These are phyloP conservation scores for Dactylonectria estremocensis DNA, from an alignment of 2,329 filamentous ascomycete species.

Conservation along the genomic window DNA sequence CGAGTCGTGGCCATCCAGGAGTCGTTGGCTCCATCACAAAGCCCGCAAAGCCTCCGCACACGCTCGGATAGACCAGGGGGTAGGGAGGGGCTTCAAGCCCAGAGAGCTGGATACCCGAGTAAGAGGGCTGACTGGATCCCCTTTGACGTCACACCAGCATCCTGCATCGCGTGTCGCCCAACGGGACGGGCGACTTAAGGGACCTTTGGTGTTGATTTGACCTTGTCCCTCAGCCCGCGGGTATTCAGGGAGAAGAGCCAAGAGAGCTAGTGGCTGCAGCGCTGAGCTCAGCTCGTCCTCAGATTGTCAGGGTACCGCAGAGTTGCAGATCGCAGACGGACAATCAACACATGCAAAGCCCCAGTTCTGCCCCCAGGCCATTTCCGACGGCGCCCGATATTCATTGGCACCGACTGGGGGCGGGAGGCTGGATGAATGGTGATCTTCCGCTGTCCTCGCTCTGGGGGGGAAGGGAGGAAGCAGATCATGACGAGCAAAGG, in stretches of 20 bases:
- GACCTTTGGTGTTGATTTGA: no score
- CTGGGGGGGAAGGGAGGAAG: background rate
- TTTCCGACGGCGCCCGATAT: background rate
- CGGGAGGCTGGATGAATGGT: background rate
- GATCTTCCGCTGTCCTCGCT: background rate
- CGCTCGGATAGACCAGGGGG: conserved; percentile 16
- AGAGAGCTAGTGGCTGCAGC: no score
- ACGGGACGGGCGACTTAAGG: conserved; percentile 9
- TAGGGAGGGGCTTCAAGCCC: background rate
- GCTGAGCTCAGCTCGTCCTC: background rate
- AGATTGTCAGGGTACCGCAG: background rate
- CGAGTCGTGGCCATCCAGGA: conserved; percentile 27
- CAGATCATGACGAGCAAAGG: background rate
- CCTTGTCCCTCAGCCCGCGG: background rate
- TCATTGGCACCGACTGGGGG: background rate
- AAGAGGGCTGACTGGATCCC: background rate
- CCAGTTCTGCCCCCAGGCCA: background rate
- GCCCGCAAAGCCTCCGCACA: conserved; percentile 12
- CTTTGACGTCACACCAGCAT: conserved; percentile 31
- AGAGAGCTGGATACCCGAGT: conserved; percentile 1
- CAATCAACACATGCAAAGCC: background rate
- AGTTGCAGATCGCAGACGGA: background rate
- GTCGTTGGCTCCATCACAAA: conserved; percentile 20
- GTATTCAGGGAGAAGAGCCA: background rate
- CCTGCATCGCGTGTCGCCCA: conserved; percentile 24